phyloP scores from a whole-genome alignment of 2,329 filamentous ascomycete genomes.

The Cryphonectria naterciae region DNA sequence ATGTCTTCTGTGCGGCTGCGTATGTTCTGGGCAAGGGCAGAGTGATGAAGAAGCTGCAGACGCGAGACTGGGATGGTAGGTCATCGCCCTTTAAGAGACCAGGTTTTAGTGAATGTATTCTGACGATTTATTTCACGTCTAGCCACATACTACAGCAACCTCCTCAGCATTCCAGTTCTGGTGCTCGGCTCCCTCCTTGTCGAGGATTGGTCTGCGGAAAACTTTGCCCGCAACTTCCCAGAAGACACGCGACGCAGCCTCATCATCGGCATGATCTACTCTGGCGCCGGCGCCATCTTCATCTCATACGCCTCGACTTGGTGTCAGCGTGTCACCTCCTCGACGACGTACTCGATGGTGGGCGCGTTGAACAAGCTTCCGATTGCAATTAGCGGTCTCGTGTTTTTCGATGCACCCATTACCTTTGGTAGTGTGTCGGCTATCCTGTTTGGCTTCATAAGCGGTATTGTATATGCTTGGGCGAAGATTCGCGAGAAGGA shows the following conservation, averaged over 20 bases:
- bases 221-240: constrained; percentile 88
- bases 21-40: constrained; percentile 95
- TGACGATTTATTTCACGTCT: constrained; percentile 3
- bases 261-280: constrained; percentile 88
- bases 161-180: constrained; percentile 92
- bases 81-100: constrained; percentile 34
- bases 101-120: background rate
- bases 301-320: constrained; percentile 99
- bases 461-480: constrained; percentile 86
- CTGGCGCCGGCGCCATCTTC: constrained; percentile 89
- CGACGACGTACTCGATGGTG: constrained; percentile 98
- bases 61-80: constrained; percentile 99
- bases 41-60: constrained; percentile 99
- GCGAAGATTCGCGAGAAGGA: constrained; percentile 82
- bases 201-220: constrained; percentile 90
- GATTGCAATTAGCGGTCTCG: constrained; percentile 85
- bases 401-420: constrained; percentile 95
- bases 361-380: constrained; percentile 97
- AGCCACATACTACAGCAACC: constrained; percentile 99
- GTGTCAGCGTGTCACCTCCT: constrained; percentile 97
- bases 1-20: constrained; percentile 90
- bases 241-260: constrained; percentile 75
- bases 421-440: constrained; percentile 91
- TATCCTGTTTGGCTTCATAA: constrained; percentile 88
- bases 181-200: constrained; percentile 77